A percentile compares a stretch with the other conserved stretches of the same genome.
These are phyloP conservation scores for Noccaea bulbosa DNA, from an alignment of 345 rosid genomes.

Conservation along the genomic window DNA sequence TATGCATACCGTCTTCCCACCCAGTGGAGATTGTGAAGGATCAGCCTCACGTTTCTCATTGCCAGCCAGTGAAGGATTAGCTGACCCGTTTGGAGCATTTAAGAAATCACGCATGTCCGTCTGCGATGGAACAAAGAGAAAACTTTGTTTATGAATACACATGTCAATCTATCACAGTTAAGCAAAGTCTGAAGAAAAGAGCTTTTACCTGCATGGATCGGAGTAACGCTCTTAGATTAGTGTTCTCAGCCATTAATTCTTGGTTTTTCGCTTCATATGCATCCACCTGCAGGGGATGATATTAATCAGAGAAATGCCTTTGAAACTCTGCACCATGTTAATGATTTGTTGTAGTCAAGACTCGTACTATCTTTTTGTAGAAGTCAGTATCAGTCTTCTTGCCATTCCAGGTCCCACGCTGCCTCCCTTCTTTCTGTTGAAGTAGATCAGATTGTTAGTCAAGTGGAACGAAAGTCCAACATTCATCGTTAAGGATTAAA, in stretches of 20 bases:
- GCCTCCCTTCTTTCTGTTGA: conserved; percentile 94
- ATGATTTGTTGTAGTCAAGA: not conserved
- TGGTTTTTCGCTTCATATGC: conserved; percentile 95
- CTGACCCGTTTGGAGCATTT: conserved; percentile 81
- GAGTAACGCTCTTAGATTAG: conserved; percentile 81
- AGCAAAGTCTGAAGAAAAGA: not conserved
- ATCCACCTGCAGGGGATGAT: conserved; percentile 68
- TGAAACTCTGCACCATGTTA: conserved; percentile 3
- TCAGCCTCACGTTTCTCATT: conserved; percentile 67
- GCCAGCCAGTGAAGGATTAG: conserved; percentile 72
- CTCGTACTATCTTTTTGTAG: conserved; percentile 86
- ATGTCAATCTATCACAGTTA: not conserved
- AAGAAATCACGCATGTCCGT: conserved; percentile 91
- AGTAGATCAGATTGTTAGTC: conserved; percentile 19
- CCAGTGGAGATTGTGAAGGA: conserved; percentile 84
- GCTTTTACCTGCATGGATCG: conserved; percentile 90
- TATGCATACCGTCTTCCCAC: conserved; percentile 82
- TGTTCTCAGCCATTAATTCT: conserved; percentile 88
- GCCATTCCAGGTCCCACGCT: conserved; percentile 99
- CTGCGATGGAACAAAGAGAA: conserved; percentile 47
- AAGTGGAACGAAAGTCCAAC: conserved; percentile 1
- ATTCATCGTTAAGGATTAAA: not conserved
- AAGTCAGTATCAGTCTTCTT: conserved; percentile 95
- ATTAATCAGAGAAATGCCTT: not conserved
- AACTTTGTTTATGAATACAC: conserved; percentile 10